Base-by-base conservation (phyloP, 768 basidiomycete genomes). In the Thelephora aurantiotincta region DNA sequence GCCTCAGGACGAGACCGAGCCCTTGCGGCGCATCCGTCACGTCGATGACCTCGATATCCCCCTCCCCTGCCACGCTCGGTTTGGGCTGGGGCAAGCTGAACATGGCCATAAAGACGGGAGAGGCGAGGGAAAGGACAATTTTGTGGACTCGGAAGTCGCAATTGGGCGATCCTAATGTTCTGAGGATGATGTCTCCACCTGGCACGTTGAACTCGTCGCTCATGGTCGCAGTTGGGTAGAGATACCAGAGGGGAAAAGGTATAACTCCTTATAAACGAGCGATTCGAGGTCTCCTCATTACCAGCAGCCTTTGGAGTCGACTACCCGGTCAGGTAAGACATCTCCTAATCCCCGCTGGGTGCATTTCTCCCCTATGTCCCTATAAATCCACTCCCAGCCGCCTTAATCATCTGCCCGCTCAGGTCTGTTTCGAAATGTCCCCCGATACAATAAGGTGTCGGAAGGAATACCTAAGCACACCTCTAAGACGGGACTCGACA, bases 81-180 rank as follows among this genome's bases (percentile, higher is more conserved):
- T 36, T 36, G n/a, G 61, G 50, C 33, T 66, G 60, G 2, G 61
- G 60, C 6, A 62, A 45, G n/a, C 49, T 35, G 43, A 67, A 62
- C 46, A 68, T 56, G 18, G 52, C 49, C 26, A 58, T 52, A 49
- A 66, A 70, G 50, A 62, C 56, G 0, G 62, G 55, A 11, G 67
- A 68, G 0, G 65, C 55, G 14, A 64, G 55, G 12, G 57, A 55
- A 16, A 67, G 61, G 36, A 67, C 58, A 5, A 56, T 50, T 14
- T 54, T 64, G 52, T 65, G 63, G 11, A 63, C 45, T 37, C 2
- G 14, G n/a, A n/a, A n/a, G n/a, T n/a, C n/a, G n/a, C n/a, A n/a
- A n/a, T n/a, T n/a, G n/a, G n/a, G n/a, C n/a, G 36, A 37, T 11
- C 16, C 9, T 44, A 55, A 48, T 5, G 45, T 26, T 12, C 48